Conservation (phyloP, 768 basidiomycete genomes). For the Roridomyces roridus region DNA sequence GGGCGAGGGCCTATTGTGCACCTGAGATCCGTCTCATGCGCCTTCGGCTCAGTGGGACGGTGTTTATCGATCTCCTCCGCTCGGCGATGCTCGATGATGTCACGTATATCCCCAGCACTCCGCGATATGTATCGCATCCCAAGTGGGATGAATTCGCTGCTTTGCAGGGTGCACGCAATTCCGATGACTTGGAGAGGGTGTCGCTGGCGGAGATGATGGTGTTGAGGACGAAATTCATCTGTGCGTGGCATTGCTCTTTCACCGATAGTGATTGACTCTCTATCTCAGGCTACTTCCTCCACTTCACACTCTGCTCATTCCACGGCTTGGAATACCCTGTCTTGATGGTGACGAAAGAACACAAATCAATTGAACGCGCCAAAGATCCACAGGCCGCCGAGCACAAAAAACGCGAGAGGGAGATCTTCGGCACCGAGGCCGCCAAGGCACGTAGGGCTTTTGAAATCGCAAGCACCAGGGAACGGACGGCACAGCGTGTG, state of each 20-base stretch:
- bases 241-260: background rate
- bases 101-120: background rate
- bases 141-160: no score
- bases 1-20: background rate
- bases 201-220: slow-evolving; percentile 2
- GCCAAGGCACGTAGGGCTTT: background rate
- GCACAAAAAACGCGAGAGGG: background rate
- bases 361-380: background rate
- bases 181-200: background rate
- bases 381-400: background rate
- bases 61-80: slow-evolving; percentile 4
- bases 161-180: background rate
- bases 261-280: no score
- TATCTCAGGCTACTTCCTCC: background rate
- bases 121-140: no score
- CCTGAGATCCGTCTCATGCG: slow-evolving; percentile 6
- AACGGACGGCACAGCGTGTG: background rate
- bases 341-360: slow-evolving; percentile 4
- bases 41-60: slow-evolving; percentile 12
- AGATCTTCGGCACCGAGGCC: background rate
- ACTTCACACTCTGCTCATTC: slow-evolving; percentile 15
- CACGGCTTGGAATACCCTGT: background rate
- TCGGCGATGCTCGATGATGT: slow-evolving; percentile 5
- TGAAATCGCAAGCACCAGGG: background rate
- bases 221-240: slow-evolving; percentile 13